Percentiles rank a stretch among this genome's conserved stretches.
Conservation (phyloP, 2,329 filamentous ascomycete genomes). For the Calonectria pseudoreteaudii region DNA sequence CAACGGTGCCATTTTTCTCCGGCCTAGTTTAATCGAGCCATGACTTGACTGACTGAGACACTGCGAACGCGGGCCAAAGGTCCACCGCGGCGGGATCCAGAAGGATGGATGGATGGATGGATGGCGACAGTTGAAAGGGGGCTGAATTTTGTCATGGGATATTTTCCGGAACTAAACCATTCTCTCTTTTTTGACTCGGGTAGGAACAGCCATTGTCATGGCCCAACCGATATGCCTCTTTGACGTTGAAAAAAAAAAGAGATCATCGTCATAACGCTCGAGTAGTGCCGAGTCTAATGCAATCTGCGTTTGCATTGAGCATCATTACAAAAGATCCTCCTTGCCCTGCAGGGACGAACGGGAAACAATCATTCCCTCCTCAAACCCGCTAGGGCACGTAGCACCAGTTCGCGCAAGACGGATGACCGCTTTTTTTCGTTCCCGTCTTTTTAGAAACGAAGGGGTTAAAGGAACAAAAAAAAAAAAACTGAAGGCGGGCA, state of each 20-base stretch:
- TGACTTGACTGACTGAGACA: background rate
- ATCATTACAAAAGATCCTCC: background rate
- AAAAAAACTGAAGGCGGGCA: background rate
- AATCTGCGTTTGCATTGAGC: background rate
- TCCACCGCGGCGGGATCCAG: background rate
- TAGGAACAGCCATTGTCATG: background rate
- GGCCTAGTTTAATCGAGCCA: background rate
- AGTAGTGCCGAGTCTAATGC: background rate
- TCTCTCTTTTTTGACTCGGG: background rate
- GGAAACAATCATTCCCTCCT: background rate
- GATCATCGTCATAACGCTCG: background rate
- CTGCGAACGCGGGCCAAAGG: background rate
- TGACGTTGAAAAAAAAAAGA: background rate
- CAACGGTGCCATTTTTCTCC: background rate
- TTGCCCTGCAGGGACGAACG: background rate
- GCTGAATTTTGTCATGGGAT: background rate
- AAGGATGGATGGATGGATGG: background rate
- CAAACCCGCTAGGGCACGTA: background rate
- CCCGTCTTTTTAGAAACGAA: background rate
- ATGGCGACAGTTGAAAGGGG: background rate
- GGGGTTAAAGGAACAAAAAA: too few species aligned
- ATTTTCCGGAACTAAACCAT: background rate
- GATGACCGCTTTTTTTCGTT: background rate
- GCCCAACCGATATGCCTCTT: background rate
- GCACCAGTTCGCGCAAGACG: background rate